phyloP scores from a whole-genome alignment of 2,329 filamentous ascomycete species.

The Diplodia corticola region DNA sequence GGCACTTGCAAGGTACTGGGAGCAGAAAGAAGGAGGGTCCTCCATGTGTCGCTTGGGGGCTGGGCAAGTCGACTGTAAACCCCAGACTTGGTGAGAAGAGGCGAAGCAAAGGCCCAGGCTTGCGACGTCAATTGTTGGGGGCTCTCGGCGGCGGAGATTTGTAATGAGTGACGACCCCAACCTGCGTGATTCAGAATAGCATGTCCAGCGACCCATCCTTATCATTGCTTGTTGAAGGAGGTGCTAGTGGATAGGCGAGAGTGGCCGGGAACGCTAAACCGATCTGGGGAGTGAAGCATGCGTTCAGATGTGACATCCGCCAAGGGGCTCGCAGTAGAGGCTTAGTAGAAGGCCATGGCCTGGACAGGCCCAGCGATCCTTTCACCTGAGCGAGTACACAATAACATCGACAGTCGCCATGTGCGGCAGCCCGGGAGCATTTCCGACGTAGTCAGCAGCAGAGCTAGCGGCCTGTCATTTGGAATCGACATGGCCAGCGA shows the following conservation, averaged over 20 bases:
- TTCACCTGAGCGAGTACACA: neutral
- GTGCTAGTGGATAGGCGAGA: neutral
- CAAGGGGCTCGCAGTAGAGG: neutral
- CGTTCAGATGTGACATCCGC: neutral
- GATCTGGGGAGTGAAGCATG: neutral
- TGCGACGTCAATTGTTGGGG: neutral
- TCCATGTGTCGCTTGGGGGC: neutral
- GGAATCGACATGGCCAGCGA: neutral
- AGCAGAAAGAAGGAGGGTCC: neutral
- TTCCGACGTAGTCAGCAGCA: too few species aligned
- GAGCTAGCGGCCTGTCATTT: neutral
- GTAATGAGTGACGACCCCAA: neutral
- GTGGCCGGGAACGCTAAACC: neutral
- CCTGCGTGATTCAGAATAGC: neutral
- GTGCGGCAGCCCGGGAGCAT: neutral
- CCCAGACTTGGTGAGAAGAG: neutral
- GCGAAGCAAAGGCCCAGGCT: neutral
- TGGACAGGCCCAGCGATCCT: neutral
- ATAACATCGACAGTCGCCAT: neutral
- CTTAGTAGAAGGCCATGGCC: neutral
- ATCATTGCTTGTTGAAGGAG: conserved; percentile 11
- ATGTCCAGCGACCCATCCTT: neutral
- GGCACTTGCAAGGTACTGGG: neutral
- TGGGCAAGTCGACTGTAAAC: neutral
- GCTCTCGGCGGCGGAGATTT: neutral